phyloP scores from a whole-genome alignment of 1,139 yeast species.

The Geotrichum carabidarum region DNA sequence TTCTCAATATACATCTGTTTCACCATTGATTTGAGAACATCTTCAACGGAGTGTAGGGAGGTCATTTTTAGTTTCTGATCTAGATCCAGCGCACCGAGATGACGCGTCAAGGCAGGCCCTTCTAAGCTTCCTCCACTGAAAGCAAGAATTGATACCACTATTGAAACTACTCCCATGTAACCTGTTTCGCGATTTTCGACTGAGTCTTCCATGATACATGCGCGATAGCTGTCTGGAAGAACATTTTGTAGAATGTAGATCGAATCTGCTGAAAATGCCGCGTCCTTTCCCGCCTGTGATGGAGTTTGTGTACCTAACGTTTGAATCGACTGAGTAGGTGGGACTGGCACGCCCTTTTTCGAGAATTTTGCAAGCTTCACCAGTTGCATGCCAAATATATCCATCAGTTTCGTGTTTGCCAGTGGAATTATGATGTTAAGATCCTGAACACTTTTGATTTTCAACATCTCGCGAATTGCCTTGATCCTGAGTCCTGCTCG shows the following conservation, averaged over 20 bases:
- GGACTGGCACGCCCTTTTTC: background rate
- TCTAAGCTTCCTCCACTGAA: slow-evolving; percentile 14
- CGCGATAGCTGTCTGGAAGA: slow-evolving; percentile 10
- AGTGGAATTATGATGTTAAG: background rate
- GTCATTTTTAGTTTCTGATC: slow-evolving; percentile 7
- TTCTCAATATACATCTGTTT: slow-evolving; percentile 16
- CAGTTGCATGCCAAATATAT: slow-evolving; percentile 13
- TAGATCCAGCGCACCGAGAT: slow-evolving; percentile 6
- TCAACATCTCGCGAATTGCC: slow-evolving; percentile 5
- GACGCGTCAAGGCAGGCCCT: slow-evolving; percentile 10
- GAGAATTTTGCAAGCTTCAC: slow-evolving; percentile 7
- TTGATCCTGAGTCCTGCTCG: slow-evolving; percentile 11
- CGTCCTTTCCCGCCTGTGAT: background rate
- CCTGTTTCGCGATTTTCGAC: slow-evolving; percentile 9
- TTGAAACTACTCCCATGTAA: slow-evolving; percentile 16
- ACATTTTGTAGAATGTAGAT: slow-evolving; percentile 10
- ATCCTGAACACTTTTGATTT: background rate
- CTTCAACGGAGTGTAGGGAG: slow-evolving; percentile 9
- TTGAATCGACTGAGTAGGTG: background rate
- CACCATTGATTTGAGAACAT: slow-evolving; percentile 6
- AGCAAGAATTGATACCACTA: slow-evolving; percentile 14
- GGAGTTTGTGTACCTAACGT: background rate
- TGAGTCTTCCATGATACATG: background rate
- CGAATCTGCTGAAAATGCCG: slow-evolving; percentile 7
- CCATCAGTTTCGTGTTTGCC: slow-evolving; percentile 7